Percentiles rank a stretch among this genome's conserved stretches.
phyloP scores from a whole-genome alignment of 306 rosid species.

The Vigna nakashimae region DNA sequence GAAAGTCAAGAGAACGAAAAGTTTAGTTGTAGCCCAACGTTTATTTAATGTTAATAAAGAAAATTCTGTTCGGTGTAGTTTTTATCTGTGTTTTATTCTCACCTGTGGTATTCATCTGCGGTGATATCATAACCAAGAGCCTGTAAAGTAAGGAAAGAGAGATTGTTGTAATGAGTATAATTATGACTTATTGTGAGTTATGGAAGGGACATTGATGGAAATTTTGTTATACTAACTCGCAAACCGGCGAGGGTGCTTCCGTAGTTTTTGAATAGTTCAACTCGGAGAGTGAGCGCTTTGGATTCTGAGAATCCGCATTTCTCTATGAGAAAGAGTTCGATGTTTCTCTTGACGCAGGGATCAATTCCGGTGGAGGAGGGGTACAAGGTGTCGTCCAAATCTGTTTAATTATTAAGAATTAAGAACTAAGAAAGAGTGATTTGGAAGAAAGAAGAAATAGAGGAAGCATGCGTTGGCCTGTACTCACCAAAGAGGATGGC shows the following conservation, averaged over 20 bases:
- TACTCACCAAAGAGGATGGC: constrained; percentile 63
- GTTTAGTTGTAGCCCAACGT: neutral
- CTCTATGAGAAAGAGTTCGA: constrained; percentile 73
- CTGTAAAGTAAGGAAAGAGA: constrained; percentile 44
- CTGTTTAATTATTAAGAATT: constrained; percentile 42
- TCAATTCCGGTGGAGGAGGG: constrained; percentile 66
- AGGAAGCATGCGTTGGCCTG: neutral
- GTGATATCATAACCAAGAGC: constrained; percentile 73
- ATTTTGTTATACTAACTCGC: constrained; percentile 49
- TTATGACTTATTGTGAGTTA: neutral
- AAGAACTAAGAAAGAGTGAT: neutral
- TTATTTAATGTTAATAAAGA: neutral
- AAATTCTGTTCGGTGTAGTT: neutral
- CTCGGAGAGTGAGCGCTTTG: constrained; percentile 68
- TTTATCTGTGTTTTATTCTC: neutral
- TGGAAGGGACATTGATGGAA: neutral
- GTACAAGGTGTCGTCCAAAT: constrained; percentile 90
- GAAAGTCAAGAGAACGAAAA: neutral
- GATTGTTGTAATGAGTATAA: neutral
- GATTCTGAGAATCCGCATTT: constrained; percentile 71
- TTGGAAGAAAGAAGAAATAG: neutral
- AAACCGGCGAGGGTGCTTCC: constrained; percentile 96
- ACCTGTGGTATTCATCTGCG: constrained; percentile 88
- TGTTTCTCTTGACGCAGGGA: constrained; percentile 68
- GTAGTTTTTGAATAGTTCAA: constrained; percentile 78